Evolutionary conservation across 768 basidiomycete genomes (phyloP).

Genomic region (Pleurotus cornucopiae): DNA sequence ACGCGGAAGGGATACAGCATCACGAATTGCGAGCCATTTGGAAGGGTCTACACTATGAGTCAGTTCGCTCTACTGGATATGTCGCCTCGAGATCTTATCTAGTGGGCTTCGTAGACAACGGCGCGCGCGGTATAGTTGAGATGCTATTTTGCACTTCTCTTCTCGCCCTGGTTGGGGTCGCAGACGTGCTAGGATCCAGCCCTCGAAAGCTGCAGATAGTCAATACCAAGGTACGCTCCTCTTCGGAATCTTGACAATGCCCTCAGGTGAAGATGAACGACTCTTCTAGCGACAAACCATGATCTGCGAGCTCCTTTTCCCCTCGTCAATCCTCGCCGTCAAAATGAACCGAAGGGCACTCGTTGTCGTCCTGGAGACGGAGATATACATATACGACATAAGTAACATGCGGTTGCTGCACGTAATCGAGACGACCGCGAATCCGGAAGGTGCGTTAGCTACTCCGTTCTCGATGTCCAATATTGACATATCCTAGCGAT

Average conservation of each 20-base stretch:
- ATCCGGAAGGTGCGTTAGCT: slow-evolving; percentile 75
- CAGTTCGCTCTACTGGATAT: slow-evolving; percentile 26
- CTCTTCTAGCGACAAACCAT: slow-evolving; percentile 82
- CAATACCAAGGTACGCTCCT: slow-evolving; percentile 82
- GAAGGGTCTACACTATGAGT: slow-evolving; percentile 94
- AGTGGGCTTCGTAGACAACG: slow-evolving; percentile 57
- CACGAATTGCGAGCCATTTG: slow-evolving; percentile 97
- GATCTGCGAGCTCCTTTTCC: slow-evolving; percentile 98
- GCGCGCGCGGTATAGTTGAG: slow-evolving; percentile 93
- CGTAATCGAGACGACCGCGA: slow-evolving; percentile 94
- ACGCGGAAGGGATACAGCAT: slow-evolving; percentile 95
- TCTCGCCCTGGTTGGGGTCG: slow-evolving; percentile 90
- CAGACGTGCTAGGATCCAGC: slow-evolving; percentile 35
- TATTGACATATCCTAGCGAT: slow-evolving; percentile 54
- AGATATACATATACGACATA: slow-evolving; percentile 99
- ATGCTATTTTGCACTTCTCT: slow-evolving; percentile 99
- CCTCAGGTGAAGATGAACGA: slow-evolving; percentile 6
- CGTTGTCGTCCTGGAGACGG: slow-evolving; percentile 93
- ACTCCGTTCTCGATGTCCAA: not conserved
- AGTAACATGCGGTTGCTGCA: slow-evolving; percentile 97
- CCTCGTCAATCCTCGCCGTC: slow-evolving; percentile 94
- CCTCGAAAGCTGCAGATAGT: slow-evolving; percentile 96
- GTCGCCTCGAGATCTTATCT: not conserved
- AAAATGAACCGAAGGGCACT: slow-evolving; percentile 97
- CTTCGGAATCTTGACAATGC: not conserved